phyloP scores from a whole-genome alignment of 139 green algal species.

The Helicosporidium sp. region DNA sequence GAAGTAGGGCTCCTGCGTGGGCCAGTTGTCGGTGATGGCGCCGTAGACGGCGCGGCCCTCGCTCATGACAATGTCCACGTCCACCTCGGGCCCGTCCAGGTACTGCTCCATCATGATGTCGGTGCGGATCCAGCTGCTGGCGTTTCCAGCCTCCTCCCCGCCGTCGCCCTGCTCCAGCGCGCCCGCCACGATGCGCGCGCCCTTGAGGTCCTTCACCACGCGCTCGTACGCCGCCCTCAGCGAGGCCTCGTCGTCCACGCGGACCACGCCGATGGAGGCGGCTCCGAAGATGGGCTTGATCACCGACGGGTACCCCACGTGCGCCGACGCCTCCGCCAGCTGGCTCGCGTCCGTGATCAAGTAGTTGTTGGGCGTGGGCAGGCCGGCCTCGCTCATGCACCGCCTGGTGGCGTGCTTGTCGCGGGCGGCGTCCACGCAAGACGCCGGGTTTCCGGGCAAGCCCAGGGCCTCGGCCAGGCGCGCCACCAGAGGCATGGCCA shows the following conservation, averaged over 20 bases:
- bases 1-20: slow-evolving; percentile 73
- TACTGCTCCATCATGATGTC: slow-evolving; percentile 77
- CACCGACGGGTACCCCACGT: slow-evolving; percentile 57
- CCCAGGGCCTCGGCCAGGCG: slow-evolving; percentile 53
- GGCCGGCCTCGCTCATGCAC: slow-evolving; percentile 31
- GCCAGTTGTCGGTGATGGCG: slow-evolving; percentile 54
- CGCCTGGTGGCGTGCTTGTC: slow-evolving; percentile 48
- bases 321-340: slow-evolving; percentile 14
- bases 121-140: slow-evolving; percentile 41
- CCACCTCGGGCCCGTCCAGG: slow-evolving; percentile 57
- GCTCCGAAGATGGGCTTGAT: slow-evolving; percentile 72
- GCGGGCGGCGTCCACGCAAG: slow-evolving; percentile 50
- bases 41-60: slow-evolving; percentile 46
- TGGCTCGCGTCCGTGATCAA: slow-evolving; percentile 30
- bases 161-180: slow-evolving; percentile 38
- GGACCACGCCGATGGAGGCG: slow-evolving; percentile 64
- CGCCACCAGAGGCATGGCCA: slow-evolving; percentile 54
- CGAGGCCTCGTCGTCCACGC: slow-evolving; percentile 37
- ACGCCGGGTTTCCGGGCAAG: slow-evolving; percentile 26
- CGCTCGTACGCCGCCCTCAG: slow-evolving; percentile 19
- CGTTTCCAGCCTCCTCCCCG: slow-evolving; percentile 22
- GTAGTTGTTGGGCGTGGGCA: slow-evolving; percentile 49
- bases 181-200: slow-evolving; percentile 40
- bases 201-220: slow-evolving; percentile 14
- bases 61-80: slow-evolving; percentile 57